Evolutionary conservation across 805 yeast species (phyloP).

Genomic region (Blastobotrys parvus): DNA sequence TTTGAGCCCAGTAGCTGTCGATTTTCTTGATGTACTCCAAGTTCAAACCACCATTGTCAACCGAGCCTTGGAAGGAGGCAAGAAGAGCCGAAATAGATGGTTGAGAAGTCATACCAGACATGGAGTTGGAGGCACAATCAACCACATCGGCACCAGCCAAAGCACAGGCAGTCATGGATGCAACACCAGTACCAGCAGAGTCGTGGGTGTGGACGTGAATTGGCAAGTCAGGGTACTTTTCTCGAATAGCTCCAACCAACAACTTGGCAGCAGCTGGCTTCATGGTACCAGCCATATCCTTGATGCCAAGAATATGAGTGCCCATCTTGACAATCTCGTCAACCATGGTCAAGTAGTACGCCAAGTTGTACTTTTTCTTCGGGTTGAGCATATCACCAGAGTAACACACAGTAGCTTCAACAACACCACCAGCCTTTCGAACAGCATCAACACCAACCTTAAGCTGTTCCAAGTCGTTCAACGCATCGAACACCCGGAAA

Average conservation of each 20-base stretch:
- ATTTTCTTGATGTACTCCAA: conserved; percentile 65
- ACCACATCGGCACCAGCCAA: conserved; percentile 97
- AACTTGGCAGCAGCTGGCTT: conserved; percentile 88
- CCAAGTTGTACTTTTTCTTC: conserved; percentile 92
- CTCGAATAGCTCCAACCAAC: conserved; percentile 73
- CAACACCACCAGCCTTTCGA: conserved; percentile 96
- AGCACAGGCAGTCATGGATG: conserved; percentile 92
- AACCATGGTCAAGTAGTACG: conserved; percentile 75
- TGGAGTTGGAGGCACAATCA: conserved; percentile 93
- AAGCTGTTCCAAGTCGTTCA: conserved; percentile 93
- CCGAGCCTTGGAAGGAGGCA: conserved; percentile 83
- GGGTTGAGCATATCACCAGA: conserved; percentile 97
- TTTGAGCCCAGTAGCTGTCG: conserved; percentile 97
- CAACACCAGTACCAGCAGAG: conserved; percentile 99
- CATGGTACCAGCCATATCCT: conserved; percentile 99
- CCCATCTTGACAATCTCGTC: conserved; percentile 86
- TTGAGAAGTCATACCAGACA: conserved; percentile 98
- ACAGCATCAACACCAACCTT: conserved; percentile 98
- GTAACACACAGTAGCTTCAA: conserved; percentile 97
- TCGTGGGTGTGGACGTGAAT: conserved; percentile 99
- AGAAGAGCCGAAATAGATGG: conserved; percentile 90
- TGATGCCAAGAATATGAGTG: conserved; percentile 93
- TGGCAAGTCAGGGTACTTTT: conserved; percentile 84
- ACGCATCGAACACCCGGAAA: conserved; percentile 95
- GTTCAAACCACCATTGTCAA: conserved; percentile 61